phyloP scores from a whole-genome alignment of 2,329 filamentous ascomycete genomes.

The Nemania abortiva region DNA sequence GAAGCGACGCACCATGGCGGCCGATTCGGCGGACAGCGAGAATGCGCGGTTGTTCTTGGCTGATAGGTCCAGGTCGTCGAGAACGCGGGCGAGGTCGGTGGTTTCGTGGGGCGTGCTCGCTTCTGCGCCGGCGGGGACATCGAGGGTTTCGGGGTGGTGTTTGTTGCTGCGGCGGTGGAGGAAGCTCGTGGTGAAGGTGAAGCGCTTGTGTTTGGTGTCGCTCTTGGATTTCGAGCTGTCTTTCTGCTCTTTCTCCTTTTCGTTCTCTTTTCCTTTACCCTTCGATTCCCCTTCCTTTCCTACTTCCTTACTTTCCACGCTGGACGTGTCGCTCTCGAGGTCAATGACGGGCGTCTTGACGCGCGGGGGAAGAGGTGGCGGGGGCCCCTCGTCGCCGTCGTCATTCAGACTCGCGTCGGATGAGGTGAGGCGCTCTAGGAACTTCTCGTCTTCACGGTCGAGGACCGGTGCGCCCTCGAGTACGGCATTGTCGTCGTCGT shows the following conservation, averaged over 20 bases:
- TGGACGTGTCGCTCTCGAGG: constrained; percentile 60
- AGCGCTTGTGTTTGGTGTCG: constrained; percentile 49
- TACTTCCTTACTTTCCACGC: constrained; percentile 47
- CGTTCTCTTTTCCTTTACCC: constrained; percentile 46
- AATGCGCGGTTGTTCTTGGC: constrained; percentile 89
- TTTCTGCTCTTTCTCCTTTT: constrained; percentile 41
- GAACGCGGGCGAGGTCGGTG: constrained; percentile 78
- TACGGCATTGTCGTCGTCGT: constrained; percentile 18
- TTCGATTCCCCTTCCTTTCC: constrained; percentile 46
- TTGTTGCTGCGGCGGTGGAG: constrained; percentile 41
- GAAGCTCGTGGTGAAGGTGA: constrained; percentile 55
- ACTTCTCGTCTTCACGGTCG: constrained; percentile 67
- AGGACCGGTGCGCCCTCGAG: constrained; percentile 60
- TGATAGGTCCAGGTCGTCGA: constrained; percentile 85
- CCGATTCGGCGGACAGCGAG: constrained; percentile 84
- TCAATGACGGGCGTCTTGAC: constrained; percentile 64
- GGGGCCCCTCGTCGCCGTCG: constrained; percentile 58
- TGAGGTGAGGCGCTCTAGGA: constrained; percentile 67
- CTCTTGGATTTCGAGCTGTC: not conserved
- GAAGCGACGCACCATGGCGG: constrained; percentile 85
- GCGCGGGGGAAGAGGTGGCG: constrained; percentile 68
- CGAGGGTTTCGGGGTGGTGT: constrained; percentile 38
- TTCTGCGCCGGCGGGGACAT: constrained; percentile 53
- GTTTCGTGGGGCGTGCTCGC: constrained; percentile 58
- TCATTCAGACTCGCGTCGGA: constrained; percentile 49